A percentile compares a stretch with the other conserved stretches of the same genome.
phyloP scores from a whole-genome alignment of 257 asterid species.

The Jacaranda mimosifolia region DNA sequence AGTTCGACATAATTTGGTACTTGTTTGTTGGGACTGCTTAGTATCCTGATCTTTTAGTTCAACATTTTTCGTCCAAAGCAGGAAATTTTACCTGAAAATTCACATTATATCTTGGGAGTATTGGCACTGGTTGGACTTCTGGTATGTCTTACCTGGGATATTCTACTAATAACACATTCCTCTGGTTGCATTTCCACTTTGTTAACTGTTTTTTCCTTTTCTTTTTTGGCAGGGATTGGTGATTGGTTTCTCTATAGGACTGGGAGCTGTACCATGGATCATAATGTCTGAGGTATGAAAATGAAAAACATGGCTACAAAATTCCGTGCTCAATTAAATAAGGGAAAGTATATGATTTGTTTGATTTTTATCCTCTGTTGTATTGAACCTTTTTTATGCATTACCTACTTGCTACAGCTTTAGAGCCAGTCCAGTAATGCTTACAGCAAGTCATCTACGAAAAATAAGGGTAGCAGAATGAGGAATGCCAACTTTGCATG shows the following conservation, averaged over 20 bases:
- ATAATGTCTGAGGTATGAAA: slow-evolving; percentile 89
- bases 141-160: slow-evolving; percentile 52
- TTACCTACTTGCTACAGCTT: background rate
- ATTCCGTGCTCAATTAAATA: background rate
- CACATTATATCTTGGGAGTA: slow-evolving; percentile 50
- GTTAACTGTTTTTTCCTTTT: background rate
- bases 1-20: background rate
- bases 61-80: slow-evolving; percentile 39
- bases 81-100: slow-evolving; percentile 57
- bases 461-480: too few species aligned
- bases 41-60: slow-evolving; percentile 4
- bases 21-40: background rate
- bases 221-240: slow-evolving; percentile 64
- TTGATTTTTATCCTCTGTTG: background rate
- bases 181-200: slow-evolving; percentile 20
- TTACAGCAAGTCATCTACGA: background rate
- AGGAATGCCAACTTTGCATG: too few species aligned
- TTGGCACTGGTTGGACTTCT: slow-evolving; percentile 73
- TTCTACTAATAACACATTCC: background rate
- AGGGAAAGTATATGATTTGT: background rate
- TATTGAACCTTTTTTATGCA: background rate
- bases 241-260: slow-evolving; percentile 82
- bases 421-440: background rate
- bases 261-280: slow-evolving; percentile 90
- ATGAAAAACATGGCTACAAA: background rate